Evolutionary conservation across 768 basidiomycete genomes (phyloP), one percentile per base, ranked within the genome.

Genomic region (Coprinellus aureogranulatus): DNA sequence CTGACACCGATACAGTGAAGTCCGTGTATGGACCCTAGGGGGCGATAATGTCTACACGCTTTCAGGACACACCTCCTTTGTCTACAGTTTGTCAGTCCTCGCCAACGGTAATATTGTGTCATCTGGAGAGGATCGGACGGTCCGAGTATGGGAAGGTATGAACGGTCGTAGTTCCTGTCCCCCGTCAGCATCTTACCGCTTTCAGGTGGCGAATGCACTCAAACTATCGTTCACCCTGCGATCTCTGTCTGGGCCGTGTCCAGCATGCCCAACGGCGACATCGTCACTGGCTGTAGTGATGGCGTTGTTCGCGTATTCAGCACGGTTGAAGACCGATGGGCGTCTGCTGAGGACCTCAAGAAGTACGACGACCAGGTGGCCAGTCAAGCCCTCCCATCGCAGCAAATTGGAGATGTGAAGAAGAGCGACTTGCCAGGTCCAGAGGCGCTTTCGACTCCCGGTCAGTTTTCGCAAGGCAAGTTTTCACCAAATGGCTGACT

Each of bases 231-330:
- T 10, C 94, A 97, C 66, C 94, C 97, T 6, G 93, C 93, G 8
- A 92, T 96, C 55, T 98, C 96, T n/a, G 92, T 99, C 2, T 99
- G 97, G 97, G 76, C 90, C 2, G 92, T 96, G 16, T 87, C 91
- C 1, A 81, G 86, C 5, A 86, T 94, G 80, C 87, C 92, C 0
- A 93, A 94, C 60, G 87, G 90, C 31, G 96, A 98, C 69, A 90
- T 99, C 62, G 89, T 92, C 46, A 94, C 89, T 51, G 95, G 96
- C 4, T 82, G 87, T 52, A 96, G 95, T 60, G 97, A 99, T 68
- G 87, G 89, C 34, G 72, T 87, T 27, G 84, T 98, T 22, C 85
- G 97, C 50, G 81, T 98, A 16, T 99, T 96, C 73, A 94, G 88
- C 65, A 76, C 79, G 22, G 77, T 79, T 1, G 81, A 86, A 67